Evolutionary conservation across 441 rosid species (phyloP), one percentile per base, ranked within the genome.

Genomic region (Aquilaria agallochum): DNA sequence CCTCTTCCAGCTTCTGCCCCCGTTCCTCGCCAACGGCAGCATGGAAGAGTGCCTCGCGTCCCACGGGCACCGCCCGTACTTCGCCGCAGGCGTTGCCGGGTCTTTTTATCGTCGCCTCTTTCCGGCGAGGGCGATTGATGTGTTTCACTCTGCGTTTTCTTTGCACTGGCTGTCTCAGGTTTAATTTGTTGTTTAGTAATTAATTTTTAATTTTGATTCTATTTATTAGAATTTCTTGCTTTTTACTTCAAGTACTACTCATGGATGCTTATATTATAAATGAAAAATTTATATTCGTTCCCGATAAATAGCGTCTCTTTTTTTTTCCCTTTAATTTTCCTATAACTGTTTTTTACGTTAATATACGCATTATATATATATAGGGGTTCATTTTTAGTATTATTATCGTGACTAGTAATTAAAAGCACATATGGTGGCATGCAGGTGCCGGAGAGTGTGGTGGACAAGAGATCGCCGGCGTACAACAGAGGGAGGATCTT

Each of bases 161-260:
- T 74, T 93, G 80, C 98, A 93, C 44, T 93, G 98, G 98, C 92
- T 93, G 60, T 93, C 98, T 47, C 97, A 93, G 97, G 98, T 87
- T 52, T 52, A 30, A 54, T 45, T 44, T 52, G 9, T 2, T 20
- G 34, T 36, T 32, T 20, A 47, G 9, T 5, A 31, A 55, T 59
- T 14, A 31, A 13, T n/a, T 34, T 60, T 40, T 49, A 49, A 55
- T 36, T 55, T 9, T 10, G 58, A 6, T 14, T 15, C 51, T 32
- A 30, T 40, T 11, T 49, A 6, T 30, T 44, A 15, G 31, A 51
- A 13, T 12, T 49, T 10, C 50, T 42, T 65, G 11, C 10, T 11
- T 11, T 45, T 4, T 36, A 20, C 27, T 20, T 4, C 42, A 36
- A 36, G 42, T 8, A 36, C 42, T 36, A 36, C 42, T 36, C 1